These are phyloP conservation scores for Botrytis sinoallii DNA, from an alignment of 2,329 filamentous ascomycete genomes.

Conservation along the genomic window DNA sequence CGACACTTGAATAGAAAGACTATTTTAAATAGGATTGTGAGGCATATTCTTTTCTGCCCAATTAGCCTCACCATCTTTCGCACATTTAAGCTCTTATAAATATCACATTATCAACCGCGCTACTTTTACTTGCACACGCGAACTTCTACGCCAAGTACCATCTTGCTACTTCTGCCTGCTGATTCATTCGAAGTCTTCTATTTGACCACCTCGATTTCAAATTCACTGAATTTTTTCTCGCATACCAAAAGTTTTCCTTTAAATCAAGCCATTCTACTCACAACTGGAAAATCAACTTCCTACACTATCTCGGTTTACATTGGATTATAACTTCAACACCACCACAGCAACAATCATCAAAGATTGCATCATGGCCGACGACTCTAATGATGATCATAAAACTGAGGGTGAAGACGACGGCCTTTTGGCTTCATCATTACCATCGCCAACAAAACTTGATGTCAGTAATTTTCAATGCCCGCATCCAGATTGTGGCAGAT, in stretches of 20 bases:
- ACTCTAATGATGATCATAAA: background rate
- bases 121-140: background rate
- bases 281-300: background rate
- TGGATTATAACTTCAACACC: background rate
- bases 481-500: background rate
- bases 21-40: background rate
- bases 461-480: background rate
- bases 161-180: background rate
- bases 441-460: background rate
- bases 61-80: background rate
- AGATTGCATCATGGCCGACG: background rate
- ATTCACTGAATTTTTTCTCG: no score
- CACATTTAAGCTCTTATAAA: background rate
- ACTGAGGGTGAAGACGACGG: background rate
- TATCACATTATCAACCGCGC: background rate
- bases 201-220: background rate
- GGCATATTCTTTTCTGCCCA: background rate
- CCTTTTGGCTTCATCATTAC: background rate
- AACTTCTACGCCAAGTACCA: background rate
- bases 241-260: no score
- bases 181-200: background rate
- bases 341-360: background rate
- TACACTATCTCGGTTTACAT: background rate
- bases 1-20: background rate
- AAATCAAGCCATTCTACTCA: background rate